Base-by-base conservation (phyloP, 2,329 filamentous ascomycete genomes). In the Penicillium sp. region DNA sequence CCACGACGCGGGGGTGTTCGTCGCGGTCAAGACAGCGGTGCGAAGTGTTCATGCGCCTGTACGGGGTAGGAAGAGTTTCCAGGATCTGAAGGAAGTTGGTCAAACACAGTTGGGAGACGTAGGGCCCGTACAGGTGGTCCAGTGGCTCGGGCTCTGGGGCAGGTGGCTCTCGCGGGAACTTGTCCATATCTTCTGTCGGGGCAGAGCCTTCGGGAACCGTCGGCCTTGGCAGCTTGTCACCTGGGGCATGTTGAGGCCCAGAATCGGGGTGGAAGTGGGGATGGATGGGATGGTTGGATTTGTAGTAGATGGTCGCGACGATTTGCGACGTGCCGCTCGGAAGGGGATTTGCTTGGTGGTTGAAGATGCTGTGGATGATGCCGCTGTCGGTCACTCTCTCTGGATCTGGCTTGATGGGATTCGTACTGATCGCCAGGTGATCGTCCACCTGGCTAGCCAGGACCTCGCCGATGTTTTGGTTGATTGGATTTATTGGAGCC, bases 61-160 rank as follows among this genome's bases (percentile, higher is more conserved):
- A 77, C 2, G 77, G 76, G 2, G 79, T 77, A 13, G 79, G 73
- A 9, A 81, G 72, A 30, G 72, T 68, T 55, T 80, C 73, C 44
- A 83, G 70, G 13, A 78, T 79, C 53, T 79, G 77, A 57, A 80
- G 74, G 70, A 83, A 83, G 62, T 81, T 80, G 30, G 79, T 81
- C 55, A 82, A 71, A 65, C 81, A 83, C 59, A 80, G 68, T 66
- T 82, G 79, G 51, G 78, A 80, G 42, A 83, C 75, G 59, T 78
- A 82, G 10, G 75, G 76, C 9, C 80, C 80, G 61, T 82, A 82
- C 16, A 82, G 70, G 63, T 81, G 80, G 62, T 83, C 80, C 36
- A 82, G 70, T 23, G 79, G 79, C 53, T 81, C 78, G 6, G 80
- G 79, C 55, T 81, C 80, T 1, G 78, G 79, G 14, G 77, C 78